Conservation (phyloP, 2,329 filamentous ascomycete genomes). For the Fusarium continuum region DNA sequence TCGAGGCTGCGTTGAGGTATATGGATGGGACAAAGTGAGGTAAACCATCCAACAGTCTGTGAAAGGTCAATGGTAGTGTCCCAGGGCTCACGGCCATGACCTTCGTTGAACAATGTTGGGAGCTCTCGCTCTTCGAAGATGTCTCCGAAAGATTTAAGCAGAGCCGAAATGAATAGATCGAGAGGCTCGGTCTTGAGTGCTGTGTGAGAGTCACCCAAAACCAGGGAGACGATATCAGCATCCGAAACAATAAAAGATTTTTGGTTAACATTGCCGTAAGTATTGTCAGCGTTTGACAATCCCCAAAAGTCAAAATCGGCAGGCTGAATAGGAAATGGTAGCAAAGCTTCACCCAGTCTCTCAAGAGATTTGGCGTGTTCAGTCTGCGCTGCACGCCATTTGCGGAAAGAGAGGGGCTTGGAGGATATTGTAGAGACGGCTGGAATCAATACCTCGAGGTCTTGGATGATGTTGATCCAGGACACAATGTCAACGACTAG, state of each 20-base stretch:
- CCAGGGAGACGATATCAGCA: neutral
- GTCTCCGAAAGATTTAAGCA: conserved; percentile 48
- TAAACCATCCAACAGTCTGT: conserved; percentile 57
- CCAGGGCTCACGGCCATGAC: conserved; percentile 54
- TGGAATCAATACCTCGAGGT: conserved; percentile 53
- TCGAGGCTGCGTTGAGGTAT: conserved; percentile 3
- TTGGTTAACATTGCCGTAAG: conserved; percentile 12
- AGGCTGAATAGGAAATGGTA: conserved; percentile 11
- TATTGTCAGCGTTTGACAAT: conserved; percentile 10
- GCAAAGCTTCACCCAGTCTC: neutral
- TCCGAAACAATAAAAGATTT: conserved; percentile 17
- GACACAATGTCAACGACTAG: conserved; percentile 56
- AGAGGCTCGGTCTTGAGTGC: conserved; percentile 49
- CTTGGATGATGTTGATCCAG: conserved; percentile 56
- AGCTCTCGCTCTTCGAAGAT: conserved; percentile 48
- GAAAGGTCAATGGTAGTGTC: conserved; percentile 48
- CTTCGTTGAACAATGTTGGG: conserved; percentile 53
- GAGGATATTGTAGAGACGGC: conserved; percentile 10
- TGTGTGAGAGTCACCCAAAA: conserved; percentile 42
- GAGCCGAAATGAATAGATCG: conserved; percentile 51
- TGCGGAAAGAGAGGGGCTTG: conserved; percentile 49
- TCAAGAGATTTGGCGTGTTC: conserved; percentile 41
- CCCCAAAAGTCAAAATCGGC: conserved; percentile 34
- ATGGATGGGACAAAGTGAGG: conserved; percentile 51
- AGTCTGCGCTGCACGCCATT: conserved; percentile 50